Percentiles rank a stretch among this genome's conserved stretches.
Conservation (phyloP, 371 early-diverging fungal genomes). For the Mucor indicus region DNA sequence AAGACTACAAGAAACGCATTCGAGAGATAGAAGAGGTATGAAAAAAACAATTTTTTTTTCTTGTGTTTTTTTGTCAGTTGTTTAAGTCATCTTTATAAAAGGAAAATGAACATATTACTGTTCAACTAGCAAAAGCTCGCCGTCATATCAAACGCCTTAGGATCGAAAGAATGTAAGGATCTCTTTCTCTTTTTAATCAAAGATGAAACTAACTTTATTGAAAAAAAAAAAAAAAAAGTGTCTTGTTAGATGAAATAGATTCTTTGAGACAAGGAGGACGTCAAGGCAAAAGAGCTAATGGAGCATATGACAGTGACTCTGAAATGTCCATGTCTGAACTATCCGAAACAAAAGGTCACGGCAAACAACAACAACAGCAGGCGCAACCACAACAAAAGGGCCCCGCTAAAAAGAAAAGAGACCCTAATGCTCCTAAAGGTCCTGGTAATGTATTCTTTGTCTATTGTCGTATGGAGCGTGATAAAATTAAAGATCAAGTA, state of each 20-base stretch:
- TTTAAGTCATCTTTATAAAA: neutral
- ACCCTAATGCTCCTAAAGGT: slow-evolving; percentile 60
- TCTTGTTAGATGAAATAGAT: slow-evolving; percentile 21
- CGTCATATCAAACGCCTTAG: slow-evolving; percentile 46
- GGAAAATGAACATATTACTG: slow-evolving; percentile 19
- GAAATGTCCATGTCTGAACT: slow-evolving; percentile 18
- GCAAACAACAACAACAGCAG: too few relatives aligned
- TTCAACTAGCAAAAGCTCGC: slow-evolving; percentile 14
- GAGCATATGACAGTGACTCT: slow-evolving; percentile 15
- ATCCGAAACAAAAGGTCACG: neutral
- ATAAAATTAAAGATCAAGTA: slow-evolving; percentile 48
- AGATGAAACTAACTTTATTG: neutral
- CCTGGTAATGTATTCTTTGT: slow-evolving; percentile 57
- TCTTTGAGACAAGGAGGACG: slow-evolving; percentile 5
- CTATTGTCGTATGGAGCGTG: slow-evolving; percentile 52
- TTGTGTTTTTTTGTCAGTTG: neutral
- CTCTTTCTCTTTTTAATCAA: neutral
- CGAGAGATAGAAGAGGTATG: slow-evolving; percentile 62
- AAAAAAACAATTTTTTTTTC: neutral
- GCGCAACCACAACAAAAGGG: neutral
- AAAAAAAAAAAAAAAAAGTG: slow-evolving; percentile 2
- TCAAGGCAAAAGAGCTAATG: neutral
- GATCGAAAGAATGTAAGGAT: slow-evolving; percentile 43
- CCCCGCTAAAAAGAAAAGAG: slow-evolving; percentile 29
- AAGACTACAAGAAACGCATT: slow-evolving; percentile 56